phyloP scores from a whole-genome alignment of 257 asterid species.

The Lycium ferocissimum region DNA sequence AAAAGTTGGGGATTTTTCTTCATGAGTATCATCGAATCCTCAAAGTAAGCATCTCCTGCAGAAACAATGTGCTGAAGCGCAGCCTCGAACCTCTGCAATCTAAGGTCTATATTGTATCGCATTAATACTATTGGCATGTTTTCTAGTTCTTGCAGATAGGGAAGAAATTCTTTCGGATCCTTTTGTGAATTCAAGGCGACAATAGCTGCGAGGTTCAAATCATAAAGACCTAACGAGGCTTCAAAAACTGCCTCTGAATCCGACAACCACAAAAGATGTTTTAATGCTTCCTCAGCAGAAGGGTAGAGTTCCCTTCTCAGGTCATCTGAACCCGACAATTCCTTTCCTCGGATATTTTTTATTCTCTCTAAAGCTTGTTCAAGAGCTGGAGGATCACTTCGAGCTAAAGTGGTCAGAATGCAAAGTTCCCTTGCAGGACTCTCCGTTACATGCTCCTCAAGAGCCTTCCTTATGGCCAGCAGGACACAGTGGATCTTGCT shows the following conservation, averaged over 20 bases:
- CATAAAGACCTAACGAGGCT: constrained; percentile 96
- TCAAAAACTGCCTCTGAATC: constrained; percentile 88
- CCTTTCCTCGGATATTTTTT: constrained; percentile 79
- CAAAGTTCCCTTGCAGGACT: constrained; percentile 89
- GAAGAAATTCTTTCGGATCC: constrained; percentile 97
- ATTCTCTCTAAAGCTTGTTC: constrained; percentile 90
- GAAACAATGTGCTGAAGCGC: constrained; percentile 84
- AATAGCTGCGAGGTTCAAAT: constrained; percentile 95
- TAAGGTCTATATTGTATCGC: constrained; percentile 87
- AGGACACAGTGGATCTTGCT: constrained; percentile 68
- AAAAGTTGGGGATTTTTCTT: constrained; percentile 82
- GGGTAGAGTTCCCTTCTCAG: constrained; percentile 56
- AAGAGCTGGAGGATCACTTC: constrained; percentile 79
- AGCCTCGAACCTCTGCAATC: constrained; percentile 72
- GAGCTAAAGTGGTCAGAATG: constrained; percentile 93
- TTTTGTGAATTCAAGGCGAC: constrained; percentile 93
- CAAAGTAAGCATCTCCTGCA: constrained; percentile 79
- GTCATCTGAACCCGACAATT: constrained; percentile 68
- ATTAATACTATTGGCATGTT: constrained; percentile 68
- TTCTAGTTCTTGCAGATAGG: constrained; percentile 86
- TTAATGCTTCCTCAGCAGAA: constrained; percentile 93
- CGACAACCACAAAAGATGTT: constrained; percentile 91
- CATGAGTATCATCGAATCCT: constrained; percentile 72
- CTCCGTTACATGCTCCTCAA: constrained; percentile 72
- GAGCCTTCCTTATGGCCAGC: constrained; percentile 75